phyloP scores from a whole-genome alignment of 495 filamentous ascomycete genomes.

The Daldinia decipiens region DNA sequence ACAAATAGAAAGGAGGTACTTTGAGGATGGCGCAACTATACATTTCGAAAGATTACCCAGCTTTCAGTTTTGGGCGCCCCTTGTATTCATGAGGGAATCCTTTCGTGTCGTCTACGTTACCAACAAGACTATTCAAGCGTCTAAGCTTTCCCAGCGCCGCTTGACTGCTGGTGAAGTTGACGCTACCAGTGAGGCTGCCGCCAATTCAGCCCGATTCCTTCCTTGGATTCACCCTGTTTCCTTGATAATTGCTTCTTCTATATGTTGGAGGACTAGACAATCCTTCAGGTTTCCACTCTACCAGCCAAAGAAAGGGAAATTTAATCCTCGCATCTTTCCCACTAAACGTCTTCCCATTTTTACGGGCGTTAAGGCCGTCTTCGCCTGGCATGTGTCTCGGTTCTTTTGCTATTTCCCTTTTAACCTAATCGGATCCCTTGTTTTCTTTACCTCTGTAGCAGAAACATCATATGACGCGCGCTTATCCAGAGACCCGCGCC shows the following conservation, averaged over 20 bases:
- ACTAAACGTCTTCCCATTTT: constrained; percentile 8
- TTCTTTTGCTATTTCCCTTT: constrained; percentile 5
- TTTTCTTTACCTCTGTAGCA: constrained; percentile 19
- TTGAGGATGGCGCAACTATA: constrained; percentile 43
- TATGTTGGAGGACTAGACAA: not conserved
- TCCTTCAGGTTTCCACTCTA: constrained; percentile 43
- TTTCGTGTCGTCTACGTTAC: not conserved
- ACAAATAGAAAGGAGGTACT: constrained; percentile 31
- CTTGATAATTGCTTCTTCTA: not conserved
- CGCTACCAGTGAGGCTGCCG: constrained; percentile 28
- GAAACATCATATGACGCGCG: constrained; percentile 9
- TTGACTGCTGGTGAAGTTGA: constrained; percentile 36
- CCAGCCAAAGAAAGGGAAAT: constrained; percentile 19
- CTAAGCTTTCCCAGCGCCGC: constrained; percentile 14
- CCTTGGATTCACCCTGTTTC: constrained; percentile 2
- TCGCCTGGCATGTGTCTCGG: constrained; percentile 28
- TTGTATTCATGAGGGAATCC: not conserved
- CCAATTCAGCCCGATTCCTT: not conserved
- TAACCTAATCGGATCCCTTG: not conserved
- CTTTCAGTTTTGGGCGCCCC: constrained; percentile 22
- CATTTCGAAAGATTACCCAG: constrained; percentile 36
- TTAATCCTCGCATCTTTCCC: constrained; percentile 39
- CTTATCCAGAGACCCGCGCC: constrained; percentile 20
- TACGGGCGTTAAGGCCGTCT: not conserved
- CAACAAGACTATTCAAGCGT: not conserved